These are phyloP conservation scores for Candida coleopterorum DNA, from an alignment of 805 yeast species.

Conservation along the genomic window DNA sequence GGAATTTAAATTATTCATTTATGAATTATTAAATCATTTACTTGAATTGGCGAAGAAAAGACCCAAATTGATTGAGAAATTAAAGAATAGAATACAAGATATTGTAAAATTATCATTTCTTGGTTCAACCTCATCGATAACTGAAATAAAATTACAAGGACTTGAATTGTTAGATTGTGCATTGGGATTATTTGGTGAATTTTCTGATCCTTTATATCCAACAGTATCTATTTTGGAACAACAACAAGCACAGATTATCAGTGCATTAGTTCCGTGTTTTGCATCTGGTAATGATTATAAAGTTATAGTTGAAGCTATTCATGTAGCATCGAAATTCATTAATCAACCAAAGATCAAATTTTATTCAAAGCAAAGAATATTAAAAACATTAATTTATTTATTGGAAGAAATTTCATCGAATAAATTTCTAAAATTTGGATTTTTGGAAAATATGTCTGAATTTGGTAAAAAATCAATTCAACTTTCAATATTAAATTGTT, in stretches of 20 bases:
- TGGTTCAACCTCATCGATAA: conserved; percentile 70
- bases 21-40: conserved; percentile 42
- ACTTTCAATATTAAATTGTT: conserved; percentile 59
- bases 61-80: conserved; percentile 30
- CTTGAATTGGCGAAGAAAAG: conserved; percentile 37
- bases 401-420: conserved; percentile 53
- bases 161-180: conserved; percentile 60
- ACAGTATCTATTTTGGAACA: conserved; percentile 74
- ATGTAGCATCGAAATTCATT: conserved; percentile 72
- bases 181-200: conserved; percentile 53
- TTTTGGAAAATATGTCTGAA: conserved; percentile 44
- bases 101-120: conserved; percentile 73
- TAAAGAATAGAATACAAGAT: conserved; percentile 51
- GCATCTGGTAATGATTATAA: conserved; percentile 64
- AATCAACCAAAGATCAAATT: conserved; percentile 40
- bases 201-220: conserved; percentile 69
- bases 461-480: conserved; percentile 49
- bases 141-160: conserved; percentile 59
- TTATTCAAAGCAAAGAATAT: conserved; percentile 45
- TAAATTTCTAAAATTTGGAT: conserved; percentile 49
- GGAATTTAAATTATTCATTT: conserved; percentile 49
- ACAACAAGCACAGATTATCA: conserved; percentile 89
- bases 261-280: conserved; percentile 87
- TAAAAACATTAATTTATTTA: conserved; percentile 60
- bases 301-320: conserved; percentile 72